Evolutionary conservation across 768 basidiomycete genomes (phyloP).

Genomic region (Arthromyces matolae): DNA sequence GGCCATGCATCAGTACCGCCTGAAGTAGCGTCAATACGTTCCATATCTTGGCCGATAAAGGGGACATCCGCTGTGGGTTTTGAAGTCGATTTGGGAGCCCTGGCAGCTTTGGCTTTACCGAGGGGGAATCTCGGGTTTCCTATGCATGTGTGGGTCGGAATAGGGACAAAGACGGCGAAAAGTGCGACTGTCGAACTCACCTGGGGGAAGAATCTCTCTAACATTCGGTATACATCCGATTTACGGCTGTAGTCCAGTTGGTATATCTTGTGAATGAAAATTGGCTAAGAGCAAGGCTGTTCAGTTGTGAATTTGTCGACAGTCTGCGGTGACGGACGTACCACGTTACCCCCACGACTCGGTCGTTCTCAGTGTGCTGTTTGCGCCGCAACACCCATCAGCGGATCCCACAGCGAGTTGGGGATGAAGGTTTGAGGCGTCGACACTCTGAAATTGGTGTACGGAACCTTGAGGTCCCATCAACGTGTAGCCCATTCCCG

Average conservation of each 20-base stretch:
- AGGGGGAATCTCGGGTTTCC: constrained; percentile 20
- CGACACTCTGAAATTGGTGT: constrained; percentile 48
- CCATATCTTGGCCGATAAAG: constrained; percentile 23
- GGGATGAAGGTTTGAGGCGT: constrained; percentile 82
- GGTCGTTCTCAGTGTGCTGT: constrained; percentile 67
- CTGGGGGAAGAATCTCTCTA: constrained; percentile 82
- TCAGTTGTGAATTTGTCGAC: not conserved
- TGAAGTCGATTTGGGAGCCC: constrained; percentile 41
- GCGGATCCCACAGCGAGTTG: constrained; percentile 79
- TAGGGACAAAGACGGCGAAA: not conserved
- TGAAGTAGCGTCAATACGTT: constrained; percentile 23
- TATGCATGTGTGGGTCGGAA: constrained; percentile 1
- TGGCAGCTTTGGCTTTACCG: constrained; percentile 46
- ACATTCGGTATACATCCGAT: constrained; percentile 74
- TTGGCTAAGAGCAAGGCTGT: constrained; percentile 49
- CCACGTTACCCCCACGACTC: constrained; percentile 67
- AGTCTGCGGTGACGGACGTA: constrained; percentile 31
- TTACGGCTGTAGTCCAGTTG: constrained; percentile 85
- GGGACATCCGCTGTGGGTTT: constrained; percentile 30
- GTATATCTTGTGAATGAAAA: constrained; percentile 75
- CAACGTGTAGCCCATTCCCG: constrained; percentile 69
- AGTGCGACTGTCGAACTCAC: constrained; percentile 31
- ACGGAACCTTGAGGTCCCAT: constrained; percentile 71
- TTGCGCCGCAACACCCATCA: constrained; percentile 79
- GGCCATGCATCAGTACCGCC: constrained; percentile 72